Base-by-base conservation (phyloP, 257 asterid species). In the Prunella vulgaris region DNA sequence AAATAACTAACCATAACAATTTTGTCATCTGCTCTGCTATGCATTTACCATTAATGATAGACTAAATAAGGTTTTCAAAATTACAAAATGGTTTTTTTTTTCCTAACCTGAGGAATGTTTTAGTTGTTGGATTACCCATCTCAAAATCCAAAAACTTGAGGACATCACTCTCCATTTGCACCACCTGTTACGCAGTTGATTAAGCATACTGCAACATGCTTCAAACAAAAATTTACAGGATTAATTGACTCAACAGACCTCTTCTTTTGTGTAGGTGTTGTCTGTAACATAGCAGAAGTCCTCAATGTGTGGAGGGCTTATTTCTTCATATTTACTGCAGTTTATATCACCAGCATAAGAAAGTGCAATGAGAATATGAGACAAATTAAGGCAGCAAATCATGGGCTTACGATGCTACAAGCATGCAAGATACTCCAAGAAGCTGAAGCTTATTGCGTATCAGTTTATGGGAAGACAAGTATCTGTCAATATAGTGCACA, bases 341-440 rank as follows among this genome's bases (percentile, higher is more conserved):
- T 21, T 71, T 76, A 35, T 18, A 65, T 37, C 33, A 37, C 76
- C 37, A 35, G 56, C 18, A 56, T 52, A 66, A 76, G 64, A 70
- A 69, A 71, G 30, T 25, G 69, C 68, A 48, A 22, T 60, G 21
- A 52, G 35, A n/a, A 54, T 68, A 14, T 22, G 8, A 40, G 28
- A 42, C 28, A 38, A 74, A 15, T 5, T 38, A 32, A 2, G 51
- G 8, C 30, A 66, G 38, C 66, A 70, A 72, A 13, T 28, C 3
- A 27, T 9, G 64, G 70, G 64, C 89, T 80, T 88, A 93, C 98
- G 96, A 80, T 57, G 97, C 98, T 56, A 87, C 86, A 71, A 88
- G 92, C 96, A 93, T 88, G 92, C 89, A 79, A 70, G 96, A 77
- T 25, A 93, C 92, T 42, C 98, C 96, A 37, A 93, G 89, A 82